Percentiles rank a stretch among this genome's conserved stretches.
Conservation (phyloP, 1,284 basidiomycete genomes). For the Peniophora sp. region DNA sequence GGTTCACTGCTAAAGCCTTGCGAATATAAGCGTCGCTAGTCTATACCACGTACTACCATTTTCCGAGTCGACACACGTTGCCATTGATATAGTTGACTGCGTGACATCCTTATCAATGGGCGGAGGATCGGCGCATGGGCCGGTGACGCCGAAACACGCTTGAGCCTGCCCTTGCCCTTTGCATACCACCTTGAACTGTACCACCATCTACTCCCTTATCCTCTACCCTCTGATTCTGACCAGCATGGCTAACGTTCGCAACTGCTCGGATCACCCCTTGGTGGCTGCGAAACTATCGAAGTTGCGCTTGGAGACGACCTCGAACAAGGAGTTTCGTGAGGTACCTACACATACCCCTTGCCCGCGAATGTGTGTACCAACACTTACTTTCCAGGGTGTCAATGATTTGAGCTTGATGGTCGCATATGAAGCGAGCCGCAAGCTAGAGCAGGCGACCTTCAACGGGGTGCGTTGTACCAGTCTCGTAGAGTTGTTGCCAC, state of each 20-base stretch:
- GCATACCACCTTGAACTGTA: background rate
- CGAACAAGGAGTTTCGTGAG: conserved; percentile 73
- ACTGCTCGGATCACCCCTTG: conserved; percentile 60
- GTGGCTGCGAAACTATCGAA: conserved; percentile 67
- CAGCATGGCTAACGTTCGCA: conserved; percentile 32
- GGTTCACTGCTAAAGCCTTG: conserved; percentile 81
- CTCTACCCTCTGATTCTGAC: background rate
- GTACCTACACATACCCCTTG: conserved; percentile 30
- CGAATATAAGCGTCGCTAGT: conserved; percentile 89
- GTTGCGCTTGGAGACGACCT: conserved; percentile 55
- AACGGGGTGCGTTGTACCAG: conserved; percentile 41
- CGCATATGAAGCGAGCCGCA: conserved; percentile 68
- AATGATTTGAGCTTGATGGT: conserved; percentile 65
- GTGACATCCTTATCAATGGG: background rate
- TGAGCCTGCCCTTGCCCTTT: no score
- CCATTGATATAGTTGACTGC: background rate
- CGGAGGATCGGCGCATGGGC: background rate
- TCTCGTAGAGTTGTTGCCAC: background rate
- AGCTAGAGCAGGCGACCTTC: conserved; percentile 52
- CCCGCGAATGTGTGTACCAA: background rate
- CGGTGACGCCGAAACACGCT: no score
- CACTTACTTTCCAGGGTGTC: conserved; percentile 37
- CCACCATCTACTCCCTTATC: background rate
- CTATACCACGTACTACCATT: background rate
- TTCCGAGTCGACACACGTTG: background rate